phyloP scores from a whole-genome alignment of 1,139 yeast genomes.

The Fermentozyma sake region DNA sequence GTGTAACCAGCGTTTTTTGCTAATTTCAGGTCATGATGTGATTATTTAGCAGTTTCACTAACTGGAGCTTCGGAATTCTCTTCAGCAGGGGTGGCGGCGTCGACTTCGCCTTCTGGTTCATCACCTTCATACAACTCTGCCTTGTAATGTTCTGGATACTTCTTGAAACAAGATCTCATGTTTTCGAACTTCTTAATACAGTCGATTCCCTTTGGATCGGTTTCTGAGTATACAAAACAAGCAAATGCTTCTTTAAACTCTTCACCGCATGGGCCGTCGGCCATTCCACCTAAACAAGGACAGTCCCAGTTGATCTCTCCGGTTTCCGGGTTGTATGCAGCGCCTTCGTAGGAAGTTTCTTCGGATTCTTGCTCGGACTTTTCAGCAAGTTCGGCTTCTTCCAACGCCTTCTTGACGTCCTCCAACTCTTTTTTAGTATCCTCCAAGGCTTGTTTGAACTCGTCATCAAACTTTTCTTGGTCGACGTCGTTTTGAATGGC shows the following conservation, averaged over 20 bases:
- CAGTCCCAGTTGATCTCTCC: constrained; percentile 99
- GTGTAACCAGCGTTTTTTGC: no score
- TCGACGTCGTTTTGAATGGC: constrained; percentile 3
- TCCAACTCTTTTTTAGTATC: neutral
- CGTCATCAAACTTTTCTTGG: constrained; percentile 3
- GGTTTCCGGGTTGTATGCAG: constrained; percentile 94
- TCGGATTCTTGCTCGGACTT: constrained; percentile 9
- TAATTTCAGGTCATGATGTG: no score
- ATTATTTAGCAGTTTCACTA: constrained; percentile 1
- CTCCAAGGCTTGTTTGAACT: constrained; percentile 2
- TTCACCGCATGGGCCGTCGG: constrained; percentile 97
- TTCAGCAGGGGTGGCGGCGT: constrained; percentile 10
- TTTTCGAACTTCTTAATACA: constrained; percentile 87
- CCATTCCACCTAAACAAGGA: constrained; percentile 99
- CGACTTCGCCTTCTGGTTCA: constrained; percentile 17
- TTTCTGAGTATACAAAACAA: constrained; percentile 91
- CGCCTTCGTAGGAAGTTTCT: constrained; percentile 36
- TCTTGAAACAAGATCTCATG: constrained; percentile 95
- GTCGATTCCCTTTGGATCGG: constrained; percentile 96
- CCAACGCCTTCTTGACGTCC: constrained; percentile 4
- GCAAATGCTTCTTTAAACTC: constrained; percentile 95
- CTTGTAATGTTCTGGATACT: constrained; percentile 89
- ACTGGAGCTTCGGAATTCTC: constrained; percentile 1
- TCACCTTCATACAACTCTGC: constrained; percentile 85
- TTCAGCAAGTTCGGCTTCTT: constrained; percentile 6